Evolutionary conservation across 805 yeast species (phyloP), one percentile per base, ranked within the genome.

Genomic region (Scheffersomyces spartinae): DNA sequence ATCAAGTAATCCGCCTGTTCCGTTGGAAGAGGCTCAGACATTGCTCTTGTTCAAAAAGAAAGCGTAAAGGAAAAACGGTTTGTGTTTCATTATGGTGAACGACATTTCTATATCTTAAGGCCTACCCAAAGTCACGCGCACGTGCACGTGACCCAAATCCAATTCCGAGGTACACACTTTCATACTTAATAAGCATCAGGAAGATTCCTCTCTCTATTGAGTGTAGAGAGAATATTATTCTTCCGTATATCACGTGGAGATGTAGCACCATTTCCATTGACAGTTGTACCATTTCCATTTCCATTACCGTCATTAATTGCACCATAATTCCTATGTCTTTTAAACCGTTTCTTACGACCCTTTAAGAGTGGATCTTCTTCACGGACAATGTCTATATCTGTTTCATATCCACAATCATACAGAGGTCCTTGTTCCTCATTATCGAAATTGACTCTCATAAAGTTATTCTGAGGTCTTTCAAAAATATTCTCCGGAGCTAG

Each of bases 331-430:
- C 33, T 28, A 16, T 34, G 30, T 26, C 21, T 32, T 32, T 27
- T 40, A 16, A 27, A 25, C 20, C n/a, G n/a, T n/a, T 20, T 37
- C 8, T 27, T 29, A 3, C 43, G 43, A 21, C 41, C 30, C 13
- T 33, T 21, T 9, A 55, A 30, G 10, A 58, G 42, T 14, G 25
- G 46, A 23, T 54, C 55, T n/a, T 36, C 33, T 28, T 58, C 64
- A 13, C 48, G 32, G 13, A 47, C 28, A 34, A 47, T 43, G 33
- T 59, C 66, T 18, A 50, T 54, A 29, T 60, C 66, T 4, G 64
- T 60, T 34, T 60, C 67, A 33, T 60, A 60, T 4, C 65, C 65
- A 16, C 52, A 34, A 32, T 59, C 66, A 27, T 35, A 39, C 11
- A 30, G 30, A 2, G 34, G 26, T 2, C 19, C 22, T 11, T 25